Evolutionary conservation across 345 rosid genomes (phyloP).

Genomic region (Eucalyptus virginea): DNA sequence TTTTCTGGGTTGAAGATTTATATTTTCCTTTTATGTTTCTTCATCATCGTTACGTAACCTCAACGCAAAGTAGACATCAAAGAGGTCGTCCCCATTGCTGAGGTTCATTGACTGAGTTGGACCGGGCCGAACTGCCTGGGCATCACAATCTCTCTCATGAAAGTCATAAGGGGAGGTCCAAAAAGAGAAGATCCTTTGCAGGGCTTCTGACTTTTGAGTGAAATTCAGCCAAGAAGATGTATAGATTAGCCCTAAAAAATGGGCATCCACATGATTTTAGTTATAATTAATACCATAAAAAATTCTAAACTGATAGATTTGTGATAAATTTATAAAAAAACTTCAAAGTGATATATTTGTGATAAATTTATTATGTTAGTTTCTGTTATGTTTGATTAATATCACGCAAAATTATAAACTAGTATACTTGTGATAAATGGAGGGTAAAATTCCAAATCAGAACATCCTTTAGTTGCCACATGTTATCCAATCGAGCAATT

Average conservation of each 20-base stretch:
- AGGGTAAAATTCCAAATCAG: fast-evolving
- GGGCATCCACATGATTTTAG: neutral
- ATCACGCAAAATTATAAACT: too few species aligned
- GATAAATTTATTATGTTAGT: too few species aligned
- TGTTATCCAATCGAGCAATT: neutral
- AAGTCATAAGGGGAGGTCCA: neutral
- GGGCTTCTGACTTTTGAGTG: neutral
- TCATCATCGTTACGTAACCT: neutral
- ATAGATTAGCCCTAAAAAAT: neutral
- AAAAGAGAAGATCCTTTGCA: neutral
- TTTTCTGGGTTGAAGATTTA: neutral
- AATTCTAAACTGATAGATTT: fast-evolving
- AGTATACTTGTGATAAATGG: fast-evolving
- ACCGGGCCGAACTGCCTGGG: neutral
- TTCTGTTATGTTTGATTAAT: too few species aligned
- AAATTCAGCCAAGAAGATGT: neutral
- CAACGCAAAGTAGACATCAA: neutral
- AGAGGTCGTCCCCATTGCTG: neutral
- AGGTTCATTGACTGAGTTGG: neutral
- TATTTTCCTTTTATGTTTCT: neutral
- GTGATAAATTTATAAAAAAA: too few species aligned
- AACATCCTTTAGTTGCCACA: neutral
- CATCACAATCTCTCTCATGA: neutral
- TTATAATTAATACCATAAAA: too few species aligned
- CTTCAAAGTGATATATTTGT: fast-evolving